Conservation (phyloP, 192 early-diverging fungal genomes). For the Gryganskiella cystojenkinii region DNA sequence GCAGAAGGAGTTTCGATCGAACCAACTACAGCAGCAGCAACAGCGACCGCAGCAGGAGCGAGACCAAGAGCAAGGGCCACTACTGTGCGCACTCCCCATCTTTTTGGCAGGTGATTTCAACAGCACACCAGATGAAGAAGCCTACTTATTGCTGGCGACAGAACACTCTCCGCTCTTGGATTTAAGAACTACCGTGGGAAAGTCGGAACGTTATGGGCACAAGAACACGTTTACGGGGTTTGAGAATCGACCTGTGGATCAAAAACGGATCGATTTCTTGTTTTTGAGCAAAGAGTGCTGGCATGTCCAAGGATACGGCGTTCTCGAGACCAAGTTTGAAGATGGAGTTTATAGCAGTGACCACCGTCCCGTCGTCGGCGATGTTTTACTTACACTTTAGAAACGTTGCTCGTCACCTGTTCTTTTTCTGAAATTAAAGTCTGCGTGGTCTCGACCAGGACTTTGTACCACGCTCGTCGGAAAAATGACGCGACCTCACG, state of each 20-base stretch:
- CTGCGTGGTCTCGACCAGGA: too few species aligned
- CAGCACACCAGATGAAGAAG: slow-evolving; percentile 14
- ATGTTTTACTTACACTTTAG: slow-evolving; percentile 5
- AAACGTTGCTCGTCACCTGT: too few species aligned
- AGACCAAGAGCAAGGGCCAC: not conserved
- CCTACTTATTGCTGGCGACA: not conserved
- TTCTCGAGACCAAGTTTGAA: slow-evolving; percentile 11
- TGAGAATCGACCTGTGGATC: slow-evolving; percentile 6
- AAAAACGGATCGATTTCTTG: slow-evolving; percentile 20
- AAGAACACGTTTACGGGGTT: slow-evolving; percentile 19
- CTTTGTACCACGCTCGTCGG: too few species aligned
- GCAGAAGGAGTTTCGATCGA: not conserved
- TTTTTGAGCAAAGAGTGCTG: slow-evolving; percentile 9
- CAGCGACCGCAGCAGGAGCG: not conserved
- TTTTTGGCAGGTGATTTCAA: slow-evolving; percentile 17
- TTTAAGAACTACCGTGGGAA: slow-evolving; percentile 15
- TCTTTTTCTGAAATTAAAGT: too few species aligned
- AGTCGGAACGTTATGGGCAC: slow-evolving; percentile 8
- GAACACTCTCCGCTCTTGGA: not conserved
- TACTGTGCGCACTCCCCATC: not conserved
- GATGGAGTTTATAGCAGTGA: slow-evolving; percentile 15
- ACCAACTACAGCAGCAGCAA: slow-evolving; percentile 1
- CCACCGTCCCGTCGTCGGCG: slow-evolving; percentile 17
- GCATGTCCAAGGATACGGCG: slow-evolving; percentile 6
- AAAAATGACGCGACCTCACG: too few species aligned